Percentiles rank a stretch among this genome's conserved stretches.
These are phyloP conservation scores for Cyberlindnera maritima DNA, from an alignment of 805 yeast genomes.

Conservation along the genomic window DNA sequence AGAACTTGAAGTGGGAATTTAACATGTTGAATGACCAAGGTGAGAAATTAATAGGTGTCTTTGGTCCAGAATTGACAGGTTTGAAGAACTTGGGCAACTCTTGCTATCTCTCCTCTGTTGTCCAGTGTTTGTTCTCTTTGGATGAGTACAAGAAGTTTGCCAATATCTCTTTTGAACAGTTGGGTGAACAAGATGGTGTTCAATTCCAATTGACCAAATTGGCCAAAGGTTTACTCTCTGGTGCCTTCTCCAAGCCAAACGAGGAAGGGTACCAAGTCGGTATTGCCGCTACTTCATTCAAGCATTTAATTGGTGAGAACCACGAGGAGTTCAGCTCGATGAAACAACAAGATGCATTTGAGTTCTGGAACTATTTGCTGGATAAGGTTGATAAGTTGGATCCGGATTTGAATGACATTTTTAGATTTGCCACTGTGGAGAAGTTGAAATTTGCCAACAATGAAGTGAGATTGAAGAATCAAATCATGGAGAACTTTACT, in stretches of 20 bases:
- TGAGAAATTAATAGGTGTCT: slow-evolving; percentile 56
- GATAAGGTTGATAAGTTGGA: slow-evolving; percentile 56
- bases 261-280: slow-evolving; percentile 60
- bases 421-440: slow-evolving; percentile 64
- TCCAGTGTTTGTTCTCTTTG: slow-evolving; percentile 63
- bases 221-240: slow-evolving; percentile 75
- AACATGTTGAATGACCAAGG: slow-evolving; percentile 74
- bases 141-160: slow-evolving; percentile 28
- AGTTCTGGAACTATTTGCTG: slow-evolving; percentile 69
- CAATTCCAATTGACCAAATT: slow-evolving; percentile 75
- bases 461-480: slow-evolving; percentile 54
- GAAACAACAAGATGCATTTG: slow-evolving; percentile 95
- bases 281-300: slow-evolving; percentile 72
- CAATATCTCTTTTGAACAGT: slow-evolving; percentile 35
- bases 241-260: slow-evolving; percentile 66
- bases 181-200: slow-evolving; percentile 47
- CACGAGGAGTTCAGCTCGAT: slow-evolving; percentile 83
- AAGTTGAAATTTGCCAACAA: slow-evolving; percentile 48
- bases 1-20: slow-evolving; percentile 92
- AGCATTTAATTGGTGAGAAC: slow-evolving; percentile 68
- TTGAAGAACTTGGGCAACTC: slow-evolving; percentile 89
- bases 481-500: slow-evolving; percentile 61
- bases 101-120: slow-evolving; percentile 80
- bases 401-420: slow-evolving; percentile 38
- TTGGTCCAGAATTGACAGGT: slow-evolving; percentile 81